These are phyloP conservation scores for Exophiala spinifera DNA, from an alignment of 2,329 filamentous ascomycete species.

Conservation along the genomic window DNA sequence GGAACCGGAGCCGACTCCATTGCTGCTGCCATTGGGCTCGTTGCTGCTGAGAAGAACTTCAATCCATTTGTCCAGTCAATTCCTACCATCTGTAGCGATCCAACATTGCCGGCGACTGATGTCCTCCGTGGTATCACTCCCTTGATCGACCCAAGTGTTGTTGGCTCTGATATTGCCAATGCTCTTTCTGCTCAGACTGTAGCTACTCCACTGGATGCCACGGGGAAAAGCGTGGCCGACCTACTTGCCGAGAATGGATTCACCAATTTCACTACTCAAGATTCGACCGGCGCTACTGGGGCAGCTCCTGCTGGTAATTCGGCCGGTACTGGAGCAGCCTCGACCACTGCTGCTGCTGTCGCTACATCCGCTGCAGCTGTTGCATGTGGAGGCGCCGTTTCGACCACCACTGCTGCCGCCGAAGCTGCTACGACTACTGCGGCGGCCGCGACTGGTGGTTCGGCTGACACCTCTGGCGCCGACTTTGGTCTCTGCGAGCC, in stretches of 20 bases:
- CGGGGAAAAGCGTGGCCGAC: slow-evolving; percentile 64
- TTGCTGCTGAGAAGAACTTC: slow-evolving; percentile 70
- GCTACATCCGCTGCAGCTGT: slow-evolving; percentile 32
- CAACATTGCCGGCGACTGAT: slow-evolving; percentile 58
- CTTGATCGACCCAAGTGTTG: slow-evolving; percentile 63
- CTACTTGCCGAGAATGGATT: slow-evolving; percentile 62
- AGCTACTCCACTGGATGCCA: slow-evolving; percentile 54
- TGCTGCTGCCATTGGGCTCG: slow-evolving; percentile 60
- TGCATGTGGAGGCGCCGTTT: slow-evolving; percentile 25
- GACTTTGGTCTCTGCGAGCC: slow-evolving; percentile 53
- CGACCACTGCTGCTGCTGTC: slow-evolving; percentile 15
- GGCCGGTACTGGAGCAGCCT: slow-evolving; percentile 12
- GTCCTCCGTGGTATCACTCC: slow-evolving; percentile 65
- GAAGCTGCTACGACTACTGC: slow-evolving; percentile 17
- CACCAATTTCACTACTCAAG: slow-evolving; percentile 49
- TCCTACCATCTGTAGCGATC: slow-evolving; percentile 63
- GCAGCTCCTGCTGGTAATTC: slow-evolving; percentile 35
- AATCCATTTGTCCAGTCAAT: slow-evolving; percentile 62
- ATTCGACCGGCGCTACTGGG: slow-evolving; percentile 28
- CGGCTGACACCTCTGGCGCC: slow-evolving; percentile 32
- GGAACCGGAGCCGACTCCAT: slow-evolving; percentile 60
- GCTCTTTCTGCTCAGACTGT: slow-evolving; percentile 56
- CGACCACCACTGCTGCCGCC: slow-evolving; percentile 11
- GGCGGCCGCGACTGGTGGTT: slow-evolving; percentile 15
- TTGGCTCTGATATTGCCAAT: slow-evolving; percentile 57